These are phyloP conservation scores for Neofusicoccum sp. DNA, from an alignment of 2,329 filamentous ascomycete genomes.

Conservation along the genomic window DNA sequence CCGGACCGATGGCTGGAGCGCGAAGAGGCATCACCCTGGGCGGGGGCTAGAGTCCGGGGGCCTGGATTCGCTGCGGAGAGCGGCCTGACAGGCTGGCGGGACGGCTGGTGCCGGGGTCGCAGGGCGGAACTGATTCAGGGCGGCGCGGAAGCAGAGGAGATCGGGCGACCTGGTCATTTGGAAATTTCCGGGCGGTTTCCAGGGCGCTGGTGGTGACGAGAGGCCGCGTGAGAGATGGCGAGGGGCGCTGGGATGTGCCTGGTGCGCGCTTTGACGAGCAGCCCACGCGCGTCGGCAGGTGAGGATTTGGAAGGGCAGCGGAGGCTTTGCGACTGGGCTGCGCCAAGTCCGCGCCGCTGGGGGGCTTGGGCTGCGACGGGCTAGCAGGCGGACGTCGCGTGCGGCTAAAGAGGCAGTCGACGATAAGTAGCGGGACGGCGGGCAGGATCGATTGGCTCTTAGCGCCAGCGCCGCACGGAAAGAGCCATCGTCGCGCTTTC, in stretches of 20 bases:
- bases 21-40: background rate
- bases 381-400: background rate
- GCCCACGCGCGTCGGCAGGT: no score
- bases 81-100: background rate
- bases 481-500: background rate
- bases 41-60: background rate
- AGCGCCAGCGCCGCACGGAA: no score
- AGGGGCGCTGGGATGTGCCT: no score
- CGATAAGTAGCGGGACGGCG: background rate
- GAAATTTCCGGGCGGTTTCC: background rate
- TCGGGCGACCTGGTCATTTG: background rate
- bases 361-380: background rate
- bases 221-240: no score
- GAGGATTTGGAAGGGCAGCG: background rate
- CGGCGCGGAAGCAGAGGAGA: background rate
- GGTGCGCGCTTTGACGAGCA: no score
- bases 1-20: background rate
- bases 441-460: background rate
- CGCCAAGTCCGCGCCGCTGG: constrained; percentile 1
- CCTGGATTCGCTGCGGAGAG: background rate
- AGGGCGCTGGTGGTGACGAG: background rate
- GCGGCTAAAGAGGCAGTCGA: background rate
- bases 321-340: background rate
- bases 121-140: background rate
- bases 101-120: background rate